Base-by-base conservation (phyloP, 169 alveolate genomes). In the Prorocentrum cordatum region DNA sequence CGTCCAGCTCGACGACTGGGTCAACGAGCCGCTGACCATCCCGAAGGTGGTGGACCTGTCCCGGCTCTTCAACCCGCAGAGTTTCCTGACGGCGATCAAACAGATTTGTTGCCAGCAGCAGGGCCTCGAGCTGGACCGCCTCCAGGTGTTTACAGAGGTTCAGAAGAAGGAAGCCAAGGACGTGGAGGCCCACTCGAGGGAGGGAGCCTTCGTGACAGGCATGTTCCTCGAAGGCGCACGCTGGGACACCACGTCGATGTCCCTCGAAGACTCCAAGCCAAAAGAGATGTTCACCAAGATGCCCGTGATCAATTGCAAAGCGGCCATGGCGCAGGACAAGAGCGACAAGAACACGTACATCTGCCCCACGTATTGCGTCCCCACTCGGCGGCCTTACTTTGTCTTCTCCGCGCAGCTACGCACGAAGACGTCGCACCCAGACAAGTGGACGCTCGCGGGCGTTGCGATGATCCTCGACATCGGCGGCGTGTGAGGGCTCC, bases 281-380 rank as follows among this genome's bases (percentile, higher is more conserved):
- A 96, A 96, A 93, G 98, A 96, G 91, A 95, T 95, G 96, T 96
- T 96, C 95, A 94, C 95, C 92, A 96, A 96, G 85, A 93, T 97
- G 93, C 99, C 99, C 16, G 98, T 97, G 64, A 96, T 96, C 75
- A 95, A 95, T 93, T 96, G 98, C 93, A 97, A 96, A 94, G 98
- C 97, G 26, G 66, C 20, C 5, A 4, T 82, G 20, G 66, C 27
- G 3, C 75, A 59, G 42, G 90, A 82, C 24, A 59, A 64, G 29
- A 80, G 62, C 20, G 90, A 82, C 54, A 82, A 82, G 35, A 82
- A 82, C 67, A 36, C 45, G 12, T 97, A 96, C 94, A 93, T 95
- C 64, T 96, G 98, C 83, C 98, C 98, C 35, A 96, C 95, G 58
- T 97, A 97, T 91, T 94, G 95, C 92, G 96, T 98, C 50, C 96